Percentiles rank a stretch among this genome's conserved stretches.
These are phyloP conservation scores for Ilex paraguariensis DNA, from an alignment of 305 asterid genomes.

Conservation along the genomic window DNA sequence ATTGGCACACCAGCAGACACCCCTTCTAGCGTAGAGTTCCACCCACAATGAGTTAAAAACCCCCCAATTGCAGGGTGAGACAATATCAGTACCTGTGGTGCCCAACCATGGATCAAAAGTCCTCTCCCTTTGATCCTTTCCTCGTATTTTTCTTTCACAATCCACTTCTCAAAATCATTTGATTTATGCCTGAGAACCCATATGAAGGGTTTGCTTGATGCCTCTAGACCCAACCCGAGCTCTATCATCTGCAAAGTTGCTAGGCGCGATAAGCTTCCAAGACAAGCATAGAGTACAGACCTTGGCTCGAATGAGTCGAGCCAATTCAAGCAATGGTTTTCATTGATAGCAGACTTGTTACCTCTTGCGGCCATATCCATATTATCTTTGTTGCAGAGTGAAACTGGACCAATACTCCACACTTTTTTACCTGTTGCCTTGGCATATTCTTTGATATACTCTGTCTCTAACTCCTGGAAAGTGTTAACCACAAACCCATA, in stretches of 20 bases:
- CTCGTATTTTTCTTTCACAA: too few species aligned
- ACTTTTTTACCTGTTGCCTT: constrained; percentile 8
- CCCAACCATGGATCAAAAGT: background rate
- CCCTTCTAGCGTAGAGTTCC: constrained; percentile 10
- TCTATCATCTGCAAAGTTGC: too few species aligned
- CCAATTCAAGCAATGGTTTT: too few species aligned
- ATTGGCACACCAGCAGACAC: constrained; percentile 36
- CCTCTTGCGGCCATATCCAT: too few species aligned
- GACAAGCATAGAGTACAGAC: too few species aligned
- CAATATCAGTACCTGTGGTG: background rate
- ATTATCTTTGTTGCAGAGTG: background rate
- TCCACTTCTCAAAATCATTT: too few species aligned
- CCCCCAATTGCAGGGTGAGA: background rate
- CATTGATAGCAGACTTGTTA: too few species aligned
- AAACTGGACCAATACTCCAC: background rate
- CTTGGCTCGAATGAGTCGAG: too few species aligned
- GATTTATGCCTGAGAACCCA: too few species aligned
- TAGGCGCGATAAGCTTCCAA: too few species aligned
- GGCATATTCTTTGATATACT: constrained; percentile 12
- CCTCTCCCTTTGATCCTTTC: background rate
- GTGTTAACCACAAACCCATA: constrained; percentile 41
- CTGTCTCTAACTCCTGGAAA: constrained; percentile 42
- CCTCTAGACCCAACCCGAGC: too few species aligned
- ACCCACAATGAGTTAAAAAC: constrained; percentile 17
- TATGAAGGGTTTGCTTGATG: too few species aligned